Evolutionary conservation across 2,329 filamentous ascomycete species (phyloP), one percentile per base, ranked within the genome.

Genomic region (Metarhizium album): DNA sequence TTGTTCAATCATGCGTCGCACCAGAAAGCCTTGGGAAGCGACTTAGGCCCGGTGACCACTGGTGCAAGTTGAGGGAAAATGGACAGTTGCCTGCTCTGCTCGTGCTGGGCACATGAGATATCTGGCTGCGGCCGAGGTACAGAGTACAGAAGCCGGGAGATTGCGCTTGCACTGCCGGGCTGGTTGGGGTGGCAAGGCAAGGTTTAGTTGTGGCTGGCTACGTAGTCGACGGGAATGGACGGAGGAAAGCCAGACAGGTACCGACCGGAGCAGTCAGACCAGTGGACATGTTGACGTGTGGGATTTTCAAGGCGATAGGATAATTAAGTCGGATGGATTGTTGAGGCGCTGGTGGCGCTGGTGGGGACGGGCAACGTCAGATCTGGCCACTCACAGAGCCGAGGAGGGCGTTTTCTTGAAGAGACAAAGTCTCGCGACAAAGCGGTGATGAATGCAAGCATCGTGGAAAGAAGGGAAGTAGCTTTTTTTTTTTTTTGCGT

Each of bases 111-210:
- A 49, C 29, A 38, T 49, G 40, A 27, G 47, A 23, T 43, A 14
- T 11, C 37, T 7, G 18, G 52, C 49, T 2, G 55, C 52, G 38
- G 51, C 47, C 45, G 51, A 48, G 37, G 47, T 23, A 45, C 64
- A 8, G 57, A 60, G 57, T 5, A 55, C 1, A 54, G 4, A 49
- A 62, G 1, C 47, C 57, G 27, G 50, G 55, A 27, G 24, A 45
- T n/a, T n/a, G 18, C 47, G 18, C 7, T 46, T 42, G 22, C 40
- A 22, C 4, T 18, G 42, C 38, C n/a, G 22, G 48, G 29, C 0
- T 40, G 37, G 27, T 33, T 35, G 45, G 27, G 27, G 27, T 9
- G 27, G 2, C 27, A 29, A 29, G 27, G 27, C 7, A 9, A 9
- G 7, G n/a, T 35, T 8, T 14, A 13, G 7, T 13, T 35, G 33